Percentiles rank a stretch among this genome's conserved stretches.
These are phyloP conservation scores for Pyracantha coccinea DNA, from an alignment of 331 rosid species.

Conservation along the genomic window DNA sequence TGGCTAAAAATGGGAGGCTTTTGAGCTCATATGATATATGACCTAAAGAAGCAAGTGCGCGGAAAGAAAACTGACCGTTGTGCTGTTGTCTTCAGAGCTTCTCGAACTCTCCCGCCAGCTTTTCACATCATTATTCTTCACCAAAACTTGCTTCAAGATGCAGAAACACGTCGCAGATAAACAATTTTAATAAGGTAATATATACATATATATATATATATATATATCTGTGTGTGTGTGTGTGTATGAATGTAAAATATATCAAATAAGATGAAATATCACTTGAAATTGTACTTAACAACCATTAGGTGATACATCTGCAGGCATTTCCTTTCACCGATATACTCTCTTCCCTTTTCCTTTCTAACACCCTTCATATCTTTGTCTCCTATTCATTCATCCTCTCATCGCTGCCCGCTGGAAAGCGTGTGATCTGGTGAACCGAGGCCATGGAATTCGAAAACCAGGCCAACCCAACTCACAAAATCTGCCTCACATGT, in stretches of 20 bases:
- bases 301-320: conserved; percentile 26
- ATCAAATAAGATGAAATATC: conserved; percentile 16
- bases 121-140: background rate
- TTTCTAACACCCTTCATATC: conserved; percentile 12
- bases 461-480: background rate
- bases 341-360: background rate
- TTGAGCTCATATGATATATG: no score
- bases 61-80: background rate
- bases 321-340: background rate
- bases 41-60: background rate
- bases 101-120: conserved; percentile 5
- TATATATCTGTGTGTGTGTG: background rate
- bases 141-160: conserved; percentile 19
- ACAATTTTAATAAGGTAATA: background rate
- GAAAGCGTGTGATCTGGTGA: conserved; percentile 23
- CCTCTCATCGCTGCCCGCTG: background rate
- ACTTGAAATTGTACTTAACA: conserved; percentile 30
- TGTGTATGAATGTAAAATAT: background rate
- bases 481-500: background rate
- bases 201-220: no score
- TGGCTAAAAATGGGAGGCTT: background rate
- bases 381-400: background rate
- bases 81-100: conserved; percentile 4
- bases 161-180: conserved; percentile 5
- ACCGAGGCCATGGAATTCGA: conserved; percentile 27